Evolutionary conservation across 768 basidiomycete species (phyloP).

Genomic region (Tubosaeta sp.): DNA sequence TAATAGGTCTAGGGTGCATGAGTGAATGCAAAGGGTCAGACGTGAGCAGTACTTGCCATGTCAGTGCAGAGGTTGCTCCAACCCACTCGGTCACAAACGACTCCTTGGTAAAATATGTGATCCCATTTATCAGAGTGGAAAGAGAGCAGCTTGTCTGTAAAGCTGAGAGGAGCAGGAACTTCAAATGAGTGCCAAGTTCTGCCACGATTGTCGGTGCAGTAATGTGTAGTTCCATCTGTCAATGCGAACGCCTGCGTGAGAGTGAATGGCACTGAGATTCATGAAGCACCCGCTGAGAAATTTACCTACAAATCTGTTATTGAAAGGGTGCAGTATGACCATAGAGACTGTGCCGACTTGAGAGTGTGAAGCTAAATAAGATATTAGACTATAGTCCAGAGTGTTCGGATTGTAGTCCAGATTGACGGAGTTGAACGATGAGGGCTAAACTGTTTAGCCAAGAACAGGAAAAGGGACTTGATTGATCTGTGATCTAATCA

Average conservation of each 20-base stretch:
- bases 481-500: too few species aligned
- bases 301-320: constrained; percentile 63
- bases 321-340: constrained; percentile 84
- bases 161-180: constrained; percentile 46
- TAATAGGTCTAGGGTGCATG: constrained; percentile 67
- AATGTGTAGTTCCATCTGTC: constrained; percentile 72
- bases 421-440: too few species aligned
- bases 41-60: constrained; percentile 42
- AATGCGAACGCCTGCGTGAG: constrained; percentile 76
- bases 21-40: constrained; percentile 2
- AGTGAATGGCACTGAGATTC: background rate
- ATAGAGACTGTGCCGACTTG: constrained; percentile 60
- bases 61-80: constrained; percentile 66
- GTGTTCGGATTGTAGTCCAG: too few species aligned
- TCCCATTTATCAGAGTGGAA: constrained; percentile 87
- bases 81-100: constrained; percentile 49
- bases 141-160: constrained; percentile 62
- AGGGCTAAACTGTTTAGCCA: too few species aligned
- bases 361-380: too few species aligned
- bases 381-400: too few species aligned
- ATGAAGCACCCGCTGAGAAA: background rate
- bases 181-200: constrained; percentile 82
- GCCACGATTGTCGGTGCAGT: constrained; percentile 84
- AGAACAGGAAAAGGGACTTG: too few species aligned
- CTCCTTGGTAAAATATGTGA: constrained; percentile 77